Evolutionary conservation across 2,329 filamentous ascomycete species (phyloP), one percentile per base, ranked within the genome.

Genomic region (Fusarium sp.): DNA sequence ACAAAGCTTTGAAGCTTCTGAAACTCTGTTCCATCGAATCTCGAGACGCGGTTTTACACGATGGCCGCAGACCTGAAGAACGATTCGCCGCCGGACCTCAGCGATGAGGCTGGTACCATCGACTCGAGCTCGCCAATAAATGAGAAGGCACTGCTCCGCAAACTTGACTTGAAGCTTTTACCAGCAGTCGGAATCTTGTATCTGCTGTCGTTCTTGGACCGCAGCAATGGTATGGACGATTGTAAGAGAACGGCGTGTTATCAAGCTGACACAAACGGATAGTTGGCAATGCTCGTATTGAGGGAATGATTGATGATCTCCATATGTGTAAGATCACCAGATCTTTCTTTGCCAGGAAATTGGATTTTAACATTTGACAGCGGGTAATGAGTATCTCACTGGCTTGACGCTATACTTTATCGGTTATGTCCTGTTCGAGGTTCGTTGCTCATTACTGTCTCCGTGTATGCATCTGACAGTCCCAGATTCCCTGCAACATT

Each of bases 381-480:
- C 87, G 32, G 89, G 88, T 2, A 88, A 91, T 51, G 85, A 92
- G 73, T 93, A 93, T 65, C 83, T 93, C 2, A 91, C 88, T 1
- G 89, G 90, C 3, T 78, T 93, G 45, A 93, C 91, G 0, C 79
- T 93, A 0, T 93, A 92, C 79, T 93, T 93, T 76, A 82, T 90
- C 45, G 87, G 87, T 48, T 90, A 90, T 66, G 87, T 89, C 4
- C 75, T 89, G 17, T 90, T 90, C 47, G 88, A 90, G 75, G 85
- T 86, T 50, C 48, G 78, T 42, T 5, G 5, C 0, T 1, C 7
- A 17, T 12, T 4, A 47, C 0, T 47, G 4, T 2, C 1, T 3
- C 13, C 0, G 5, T 12, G 14, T 1, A 11, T 1, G 4, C 8
- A 66, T 77, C 20, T 79, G 34, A 26, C 8, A 9, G 18, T 3